Base-by-base conservation (phyloP, 331 rosid species). In the Quercus phellos region DNA sequence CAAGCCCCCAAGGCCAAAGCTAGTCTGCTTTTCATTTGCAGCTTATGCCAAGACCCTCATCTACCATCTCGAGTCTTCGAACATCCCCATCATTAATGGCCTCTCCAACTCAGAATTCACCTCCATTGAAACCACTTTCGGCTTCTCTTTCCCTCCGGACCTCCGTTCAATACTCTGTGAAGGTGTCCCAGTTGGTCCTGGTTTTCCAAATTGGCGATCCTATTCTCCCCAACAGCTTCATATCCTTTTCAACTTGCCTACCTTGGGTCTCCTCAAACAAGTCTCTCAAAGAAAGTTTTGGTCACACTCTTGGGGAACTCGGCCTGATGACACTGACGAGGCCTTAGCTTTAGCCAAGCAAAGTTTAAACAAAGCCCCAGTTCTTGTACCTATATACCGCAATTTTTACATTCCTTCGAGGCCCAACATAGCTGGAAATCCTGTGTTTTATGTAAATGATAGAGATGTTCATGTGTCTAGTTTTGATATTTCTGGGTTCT, bases 131-230 rank as follows among this genome's bases (percentile, higher is more conserved):
- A 82, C 96, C 1, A 74, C 78, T 9, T 79, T 89, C 85, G 73
- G 64, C 70, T 85, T 94, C 82, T 16, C 77, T 2, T 94, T 94
- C 77, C 99, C 99, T 2, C 93, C 94, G 0, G 98, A 94, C 78
- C 94, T 94, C 29, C 97, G 96, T 0, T 61, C 81, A 1, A 92
- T 94, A 11, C 97, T 94, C 85, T 85, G 82, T 27, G 90, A 88
- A 14, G 99, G 98, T 0, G 91, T 94, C 13, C 96, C 99, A 0
- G 16, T 87, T 35, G 90, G 86, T 0, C 74, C 87, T 0, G 93
- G 94, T 1, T 94, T 94, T 82, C 97, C 96, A 24, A 87, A 92
- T n/a, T 94, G 99, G 99, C 96, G 97, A 1, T 85, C 96, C 51
- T 89, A 92, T 51, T 92, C 99, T 1, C 55, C 56, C 0, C 97